A percentile compares a stretch with the other conserved stretches of the same genome.
phyloP scores from a whole-genome alignment of 768 basidiomycete species.

The Auricularia sp. region DNA sequence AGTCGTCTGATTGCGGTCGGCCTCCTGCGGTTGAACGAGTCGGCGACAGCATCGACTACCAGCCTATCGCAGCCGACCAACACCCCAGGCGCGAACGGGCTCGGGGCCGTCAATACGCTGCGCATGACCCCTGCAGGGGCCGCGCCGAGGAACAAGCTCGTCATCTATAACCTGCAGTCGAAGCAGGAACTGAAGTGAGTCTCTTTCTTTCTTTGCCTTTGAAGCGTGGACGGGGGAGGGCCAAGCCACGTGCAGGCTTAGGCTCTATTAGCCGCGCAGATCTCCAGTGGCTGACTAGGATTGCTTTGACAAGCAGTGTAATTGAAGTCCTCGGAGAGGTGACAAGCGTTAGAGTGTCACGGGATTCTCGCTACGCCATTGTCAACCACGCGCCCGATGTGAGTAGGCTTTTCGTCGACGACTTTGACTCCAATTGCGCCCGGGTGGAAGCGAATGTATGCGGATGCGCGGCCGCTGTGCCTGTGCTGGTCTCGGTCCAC shows the following conservation, averaged over 20 bases:
- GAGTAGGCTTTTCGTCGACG: slow-evolving; percentile 21
- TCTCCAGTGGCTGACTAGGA: not conserved
- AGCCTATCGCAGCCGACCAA: not conserved
- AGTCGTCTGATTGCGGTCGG: slow-evolving; percentile 79
- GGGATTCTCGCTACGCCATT: slow-evolving; percentile 77
- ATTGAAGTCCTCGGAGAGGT: slow-evolving; percentile 57
- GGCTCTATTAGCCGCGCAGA: not conserved
- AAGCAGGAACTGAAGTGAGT: slow-evolving; percentile 61
- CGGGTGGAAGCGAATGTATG: not conserved
- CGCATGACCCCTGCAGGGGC: not conserved
- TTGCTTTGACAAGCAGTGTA: slow-evolving; percentile 9
- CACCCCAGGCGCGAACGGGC: not conserved
- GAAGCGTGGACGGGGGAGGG: not conserved
- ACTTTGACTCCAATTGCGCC: slow-evolving; percentile 11
- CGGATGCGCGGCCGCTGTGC: not conserved
- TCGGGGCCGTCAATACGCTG: not conserved
- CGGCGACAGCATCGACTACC: slow-evolving; percentile 9
- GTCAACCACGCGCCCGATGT: slow-evolving; percentile 85
- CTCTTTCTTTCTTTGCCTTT: not conserved
- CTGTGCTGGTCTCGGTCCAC: not conserved
- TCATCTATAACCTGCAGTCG: slow-evolving; percentile 66
- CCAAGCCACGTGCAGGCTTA: not conserved
- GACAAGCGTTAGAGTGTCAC: slow-evolving; percentile 79
- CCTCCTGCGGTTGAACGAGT: slow-evolving; percentile 34
- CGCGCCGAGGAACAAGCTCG: slow-evolving; percentile 35